Evolutionary conservation across 1,284 basidiomycete species (phyloP).

Genomic region (Ceratobasidium sp.): DNA sequence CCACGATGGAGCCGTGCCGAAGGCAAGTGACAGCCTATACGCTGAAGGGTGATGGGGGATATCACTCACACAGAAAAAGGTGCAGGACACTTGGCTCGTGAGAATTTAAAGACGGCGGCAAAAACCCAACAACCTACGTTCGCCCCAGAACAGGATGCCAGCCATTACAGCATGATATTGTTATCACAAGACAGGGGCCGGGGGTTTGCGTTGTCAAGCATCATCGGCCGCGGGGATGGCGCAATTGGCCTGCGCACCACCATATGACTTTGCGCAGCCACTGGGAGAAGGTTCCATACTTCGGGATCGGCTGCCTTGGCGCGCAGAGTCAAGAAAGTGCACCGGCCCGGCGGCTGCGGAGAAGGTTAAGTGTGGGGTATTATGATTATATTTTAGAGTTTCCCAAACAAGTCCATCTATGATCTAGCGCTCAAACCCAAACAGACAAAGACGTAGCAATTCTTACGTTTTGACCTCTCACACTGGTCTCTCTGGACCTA

Average conservation of each 20-base stretch:
- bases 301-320: background rate
- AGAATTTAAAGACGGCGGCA: no score
- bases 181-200: slow-evolving; percentile 18
- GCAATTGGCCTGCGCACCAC: background rate
- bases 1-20: no score
- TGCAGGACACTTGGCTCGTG: no score
- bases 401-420: background rate
- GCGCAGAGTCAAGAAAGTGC: background rate
- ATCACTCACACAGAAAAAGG: no score
- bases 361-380: background rate
- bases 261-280: slow-evolving; percentile 2
- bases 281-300: background rate
- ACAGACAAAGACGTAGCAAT: background rate
- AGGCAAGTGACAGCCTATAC: no score
- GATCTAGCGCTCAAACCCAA: background rate
- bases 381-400: background rate
- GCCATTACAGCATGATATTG: slow-evolving; percentile 34
- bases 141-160: no score
- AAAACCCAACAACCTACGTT: no score
- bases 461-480: background rate
- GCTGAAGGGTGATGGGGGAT: no score
- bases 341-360: background rate
- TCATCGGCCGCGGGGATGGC: background rate
- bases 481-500: background rate
- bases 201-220: background rate